Evolutionary conservation across 2,329 filamentous ascomycete genomes (phyloP), one percentile per base, ranked within the genome.

Genomic region (Ophiostoma ulmi): DNA sequence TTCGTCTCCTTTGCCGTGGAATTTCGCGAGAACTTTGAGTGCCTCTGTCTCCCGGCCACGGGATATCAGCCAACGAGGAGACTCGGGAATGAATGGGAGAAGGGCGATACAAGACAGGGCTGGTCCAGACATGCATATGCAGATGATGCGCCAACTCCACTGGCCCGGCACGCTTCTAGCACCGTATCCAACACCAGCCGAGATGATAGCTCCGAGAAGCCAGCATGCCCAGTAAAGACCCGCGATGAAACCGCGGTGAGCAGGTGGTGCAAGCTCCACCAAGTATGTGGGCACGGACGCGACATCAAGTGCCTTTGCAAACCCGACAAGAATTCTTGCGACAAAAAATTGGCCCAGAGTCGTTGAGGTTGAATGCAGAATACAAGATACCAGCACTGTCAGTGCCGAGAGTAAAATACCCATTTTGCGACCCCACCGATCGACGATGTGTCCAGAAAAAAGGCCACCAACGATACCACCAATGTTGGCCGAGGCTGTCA

Each of bases 281-380:
- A 58, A 58, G 22, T 58, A 58, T 26, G 52, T 58, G 5, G 52
- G 52, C n/a, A 58, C 52, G 10, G 52, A 58, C 5, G 52, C 52
- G n/a, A 58, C 52, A 58, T 58, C 52, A 11, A 58, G 52, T 10
- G 52, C 52, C 52, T 58, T 58, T 58, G 52, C 52, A 58, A 58
- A 58, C 3, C 52, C 52, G 52, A 58, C 52, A n/a, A 58, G 52
- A 26, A 58, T 58, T 5, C 52, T n/a, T 10, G 52, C 52, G n/a
- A 58, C n/a, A 5, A 58, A 58, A 10, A 58, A 26, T 13, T 58
- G 52, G n/a, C 52, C 52, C 4, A 58, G 22, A 31, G 52, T 58
- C 8, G 52, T 58, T 10, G 52, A 58, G 8, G 52, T 58, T 22
- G 52, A 58, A 26, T 58, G 52, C n/a, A 58, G 22, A 58, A 58